Evolutionary conservation across 2,329 filamentous ascomycete genomes (phyloP).

Genomic region (Exophiala xenobiotica): DNA sequence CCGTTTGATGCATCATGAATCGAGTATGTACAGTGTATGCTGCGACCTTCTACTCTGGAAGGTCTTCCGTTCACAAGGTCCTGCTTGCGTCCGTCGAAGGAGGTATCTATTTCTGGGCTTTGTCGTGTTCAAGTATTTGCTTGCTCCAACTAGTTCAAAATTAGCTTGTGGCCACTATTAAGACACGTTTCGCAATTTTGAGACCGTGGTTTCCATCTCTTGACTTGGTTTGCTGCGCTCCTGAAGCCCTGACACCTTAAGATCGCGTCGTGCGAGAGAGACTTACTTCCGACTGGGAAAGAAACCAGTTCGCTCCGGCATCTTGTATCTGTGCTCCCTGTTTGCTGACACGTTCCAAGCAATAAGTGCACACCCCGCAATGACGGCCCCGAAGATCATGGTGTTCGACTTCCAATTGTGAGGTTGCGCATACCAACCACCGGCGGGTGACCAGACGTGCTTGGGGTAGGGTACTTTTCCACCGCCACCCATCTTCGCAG

Average conservation of each 20-base stretch:
- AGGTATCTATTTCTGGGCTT: conserved; percentile 41
- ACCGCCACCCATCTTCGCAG: conserved; percentile 66
- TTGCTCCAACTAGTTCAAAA: conserved; percentile 62
- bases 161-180: background rate
- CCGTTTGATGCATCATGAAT: no score
- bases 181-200: background rate
- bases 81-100: background rate
- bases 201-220: background rate
- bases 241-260: no score
- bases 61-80: background rate
- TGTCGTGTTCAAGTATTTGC: conserved; percentile 69
- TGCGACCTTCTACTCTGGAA: background rate
- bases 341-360: conserved; percentile 73
- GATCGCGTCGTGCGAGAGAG: no score
- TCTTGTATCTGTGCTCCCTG: conserved; percentile 68
- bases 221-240: no score
- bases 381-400: conserved; percentile 66
- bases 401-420: conserved; percentile 96
- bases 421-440: conserved; percentile 96
- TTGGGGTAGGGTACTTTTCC: conserved; percentile 74
- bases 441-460: conserved; percentile 98
- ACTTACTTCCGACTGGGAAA: conserved; percentile 81
- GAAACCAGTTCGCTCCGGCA: conserved; percentile 75
- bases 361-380: conserved; percentile 67
- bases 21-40: background rate